Evolutionary conservation across 495 filamentous ascomycete species (phyloP), one percentile per base, ranked within the genome.

Genomic region (Aspergillus carlsbadensis): DNA sequence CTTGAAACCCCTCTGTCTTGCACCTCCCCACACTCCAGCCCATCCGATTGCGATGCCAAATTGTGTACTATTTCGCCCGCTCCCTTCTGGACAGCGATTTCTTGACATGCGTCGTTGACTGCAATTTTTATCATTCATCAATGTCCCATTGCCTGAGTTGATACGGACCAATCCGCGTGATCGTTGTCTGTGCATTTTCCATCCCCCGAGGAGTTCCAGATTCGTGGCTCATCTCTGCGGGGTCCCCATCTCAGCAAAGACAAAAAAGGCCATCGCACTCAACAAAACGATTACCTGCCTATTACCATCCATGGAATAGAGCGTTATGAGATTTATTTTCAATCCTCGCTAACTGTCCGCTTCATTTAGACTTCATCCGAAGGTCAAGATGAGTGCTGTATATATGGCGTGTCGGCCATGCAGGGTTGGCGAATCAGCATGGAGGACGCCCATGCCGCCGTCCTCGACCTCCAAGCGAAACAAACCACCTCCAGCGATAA

Each of bases 351-450:
- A 60, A 51, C 54, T 48, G 58, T 15, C 18, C 52, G 7, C 51
- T 48, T 17, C 59, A 34, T 46, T 36, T 75, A 98, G 94, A 76
- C 84, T 70, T 98, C 94, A 56, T 84, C 86, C 67, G 85, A 87
- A 65, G 93, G 94, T 71, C 87, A 87, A 76, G 92, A 97, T 89
- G 92, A 96, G 60, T 86, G 90, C 69, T 84, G 96, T 66, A 70
- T 92, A 60, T 98, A 88, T 70, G 94, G 95, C 63, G 84, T 98
- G 57, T 98, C 95, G 61, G 90, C 90, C 72, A 98, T 98, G 94
- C 94, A 98, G 76, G 94, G 94, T 78, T 98, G 94, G 94, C 88
- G 94, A 74, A 97, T 98, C 72, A 95, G 90, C 74, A 98, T 98
- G 94, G 94, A 98, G 71, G 94, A 98, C 67, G 86, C 94, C 54